Evolutionary conservation across 148 eudicot genomes (phyloP), one percentile per base, ranked within the genome.

Genomic region (Polygonum aviculare): DNA sequence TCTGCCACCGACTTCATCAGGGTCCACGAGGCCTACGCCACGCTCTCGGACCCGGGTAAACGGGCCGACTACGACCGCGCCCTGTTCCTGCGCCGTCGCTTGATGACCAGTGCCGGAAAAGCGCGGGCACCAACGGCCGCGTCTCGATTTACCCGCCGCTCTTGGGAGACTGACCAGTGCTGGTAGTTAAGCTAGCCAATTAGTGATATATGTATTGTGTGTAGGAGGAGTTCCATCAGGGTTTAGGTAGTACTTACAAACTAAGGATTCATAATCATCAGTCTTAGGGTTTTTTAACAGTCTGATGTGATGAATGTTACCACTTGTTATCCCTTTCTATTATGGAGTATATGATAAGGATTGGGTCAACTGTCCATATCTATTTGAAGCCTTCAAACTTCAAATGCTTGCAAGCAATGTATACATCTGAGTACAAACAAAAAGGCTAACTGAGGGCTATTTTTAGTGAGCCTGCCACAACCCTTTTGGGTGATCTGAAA

Each of bases 111-210:
- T 8, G 9, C 7, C 31, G 63, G 63, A 31, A 57, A 12, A 71
- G 33, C 48, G 26, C 21, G 74, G 22, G 74, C 60, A 3, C 78
- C 74, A 7, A 36, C 74, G 4, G 74, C 31, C 31, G 31, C 26
- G 50, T 18, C 18, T 78, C 81, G 35, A 73, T 35, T 54, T 69
- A 82, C 16, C 12, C 35, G n/a, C 39, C 47, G 74, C 52, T 86
- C 84, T 75, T 91, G 93, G 96, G 93, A 91, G 80, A 84, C 90
- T 12, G 93, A 89, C 49, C 93, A 91, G 81, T 90, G 96, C 77
- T 90, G 92, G 96, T 90, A 54, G 41, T 59, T 8, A 7, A 39
- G 5, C 52, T 26, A 26, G 31, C 31, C 31, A 26, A 26, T 26
- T 26, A 26, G 31, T 26, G 1, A 26, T 26, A 26, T 26, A 26